These are phyloP conservation scores for Meyerozyma guilliermondii DNA, from an alignment of 1,139 yeast genomes.

Conservation along the genomic window DNA sequence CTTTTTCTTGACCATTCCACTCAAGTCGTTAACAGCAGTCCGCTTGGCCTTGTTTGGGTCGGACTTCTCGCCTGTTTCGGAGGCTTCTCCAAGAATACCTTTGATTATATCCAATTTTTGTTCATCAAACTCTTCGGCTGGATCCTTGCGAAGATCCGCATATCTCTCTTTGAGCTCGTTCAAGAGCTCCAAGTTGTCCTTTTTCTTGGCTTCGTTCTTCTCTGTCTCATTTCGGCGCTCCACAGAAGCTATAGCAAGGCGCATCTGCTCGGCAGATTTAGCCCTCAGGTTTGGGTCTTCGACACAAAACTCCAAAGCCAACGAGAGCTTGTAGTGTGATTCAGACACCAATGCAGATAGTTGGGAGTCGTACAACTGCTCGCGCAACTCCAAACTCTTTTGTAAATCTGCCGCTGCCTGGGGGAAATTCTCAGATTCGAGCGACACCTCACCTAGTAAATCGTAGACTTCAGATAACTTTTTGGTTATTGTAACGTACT, in stretches of 20 bases:
- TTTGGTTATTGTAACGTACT: slow-evolving; percentile 32
- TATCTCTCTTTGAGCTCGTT: slow-evolving; percentile 49
- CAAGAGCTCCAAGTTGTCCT: slow-evolving; percentile 47
- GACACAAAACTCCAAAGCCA: slow-evolving; percentile 69
- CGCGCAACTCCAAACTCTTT: slow-evolving; percentile 51
- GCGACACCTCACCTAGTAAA: slow-evolving; percentile 80
- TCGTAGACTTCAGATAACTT: slow-evolving; percentile 75
- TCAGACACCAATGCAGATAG: slow-evolving; percentile 64
- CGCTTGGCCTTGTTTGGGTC: slow-evolving; percentile 3
- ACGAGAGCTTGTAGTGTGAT: slow-evolving; percentile 74
- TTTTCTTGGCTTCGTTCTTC: slow-evolving; percentile 26
- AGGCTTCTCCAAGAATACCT: slow-evolving; percentile 57
- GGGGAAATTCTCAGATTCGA: slow-evolving; percentile 77
- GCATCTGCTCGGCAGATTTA: slow-evolving; percentile 55
- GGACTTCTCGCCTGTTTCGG: slow-evolving; percentile 8
- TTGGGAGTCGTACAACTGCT: slow-evolving; percentile 44
- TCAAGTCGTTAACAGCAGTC: slow-evolving; percentile 47
- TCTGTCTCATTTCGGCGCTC: slow-evolving; percentile 32
- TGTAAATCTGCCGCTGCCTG: slow-evolving; percentile 71
- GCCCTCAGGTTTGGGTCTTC: slow-evolving; percentile 45
- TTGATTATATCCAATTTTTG: slow-evolving; percentile 57
- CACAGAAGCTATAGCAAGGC: slow-evolving; percentile 58
- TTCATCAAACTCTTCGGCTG: slow-evolving; percentile 44
- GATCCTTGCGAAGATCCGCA: slow-evolving; percentile 51
- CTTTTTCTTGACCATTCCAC: slow-evolving; percentile 51